Evolutionary conservation across 768 basidiomycete species (phyloP).

Genomic region (Xanthoconium stramineum): DNA sequence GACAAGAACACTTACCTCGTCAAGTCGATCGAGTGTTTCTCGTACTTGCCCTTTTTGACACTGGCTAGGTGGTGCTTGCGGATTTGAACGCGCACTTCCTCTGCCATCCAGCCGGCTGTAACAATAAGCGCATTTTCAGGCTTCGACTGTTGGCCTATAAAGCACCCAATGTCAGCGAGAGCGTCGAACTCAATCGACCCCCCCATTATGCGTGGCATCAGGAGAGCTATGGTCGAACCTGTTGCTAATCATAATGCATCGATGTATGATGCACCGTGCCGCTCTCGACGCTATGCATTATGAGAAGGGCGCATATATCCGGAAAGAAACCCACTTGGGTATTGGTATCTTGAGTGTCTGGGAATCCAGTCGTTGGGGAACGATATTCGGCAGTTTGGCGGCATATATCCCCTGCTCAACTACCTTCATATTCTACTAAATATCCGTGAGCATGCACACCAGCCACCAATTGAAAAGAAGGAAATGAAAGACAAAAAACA

Average conservation of each 20-base stretch:
- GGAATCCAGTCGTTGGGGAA: slow-evolving; percentile 67
- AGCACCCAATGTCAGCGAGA: neutral
- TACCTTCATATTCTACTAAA: slow-evolving; percentile 66
- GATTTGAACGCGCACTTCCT: slow-evolving; percentile 72
- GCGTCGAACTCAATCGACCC: neutral
- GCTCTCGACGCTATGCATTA: no score
- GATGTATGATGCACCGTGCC: no score
- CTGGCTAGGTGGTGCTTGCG: slow-evolving; percentile 67
- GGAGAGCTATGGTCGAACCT: no score
- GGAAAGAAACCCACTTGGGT: slow-evolving; percentile 54
- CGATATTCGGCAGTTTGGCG: slow-evolving; percentile 68
- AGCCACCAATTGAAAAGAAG: no score
- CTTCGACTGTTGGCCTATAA: slow-evolving; percentile 72
- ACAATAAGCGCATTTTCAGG: slow-evolving; percentile 54
- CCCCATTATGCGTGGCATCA: no score
- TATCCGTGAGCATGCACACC: slow-evolving; percentile 10
- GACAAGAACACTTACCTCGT: slow-evolving; percentile 43
- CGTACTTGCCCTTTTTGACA: slow-evolving; percentile 65
- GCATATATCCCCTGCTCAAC: slow-evolving; percentile 74
- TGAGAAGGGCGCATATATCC: no score
- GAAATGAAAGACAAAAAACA: neutral
- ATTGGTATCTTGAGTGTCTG: slow-evolving; percentile 78
- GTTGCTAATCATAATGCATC: no score
- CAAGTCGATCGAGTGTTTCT: slow-evolving; percentile 65
- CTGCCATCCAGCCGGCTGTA: slow-evolving; percentile 59